Percentiles rank a stretch among this genome's conserved stretches.
phyloP scores from a whole-genome alignment of 805 yeast genomes.

The Kregervanrija fluxuum region DNA sequence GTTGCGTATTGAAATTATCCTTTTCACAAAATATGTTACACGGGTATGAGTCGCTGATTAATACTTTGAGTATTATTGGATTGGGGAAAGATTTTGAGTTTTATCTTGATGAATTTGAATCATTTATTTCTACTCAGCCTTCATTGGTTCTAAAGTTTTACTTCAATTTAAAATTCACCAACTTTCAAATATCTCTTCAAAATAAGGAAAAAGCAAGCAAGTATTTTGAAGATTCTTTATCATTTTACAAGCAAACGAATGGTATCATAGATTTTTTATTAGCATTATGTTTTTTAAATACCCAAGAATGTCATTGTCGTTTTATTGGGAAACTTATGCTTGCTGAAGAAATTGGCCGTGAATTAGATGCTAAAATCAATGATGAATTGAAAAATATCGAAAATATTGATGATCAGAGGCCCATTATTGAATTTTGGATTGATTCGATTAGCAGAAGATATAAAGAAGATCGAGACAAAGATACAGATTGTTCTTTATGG shows the following conservation, averaged over 20 bases:
- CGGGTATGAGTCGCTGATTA: conserved; percentile 34
- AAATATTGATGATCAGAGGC: neutral
- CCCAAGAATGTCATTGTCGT: neutral
- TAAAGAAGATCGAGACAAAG: neutral
- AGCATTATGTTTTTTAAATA: neutral
- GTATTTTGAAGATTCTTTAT: conserved; percentile 3
- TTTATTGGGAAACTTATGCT: neutral
- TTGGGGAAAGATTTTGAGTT: conserved; percentile 51
- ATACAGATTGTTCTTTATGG: conserved; percentile 1
- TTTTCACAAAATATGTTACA: conserved; percentile 29
- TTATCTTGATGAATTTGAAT: conserved; percentile 43
- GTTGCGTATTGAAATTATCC: conserved; percentile 26
- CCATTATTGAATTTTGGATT: conserved; percentile 3
- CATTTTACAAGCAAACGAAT: neutral
- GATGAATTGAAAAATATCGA: neutral
- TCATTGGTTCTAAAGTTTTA: conserved; percentile 21
- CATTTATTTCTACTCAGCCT: conserved; percentile 26
- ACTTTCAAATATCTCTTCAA: conserved; percentile 15
- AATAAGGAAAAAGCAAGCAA: conserved; percentile 10
- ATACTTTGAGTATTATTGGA: conserved; percentile 41
- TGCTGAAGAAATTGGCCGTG: neutral
- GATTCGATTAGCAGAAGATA: conserved; percentile 4
- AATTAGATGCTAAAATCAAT: conserved; percentile 1
- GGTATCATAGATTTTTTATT: neutral
- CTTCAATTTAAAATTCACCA: conserved; percentile 16